A percentile compares a stretch with the other conserved stretches of the same genome.
phyloP scores from a whole-genome alignment of 192 early-diverging fungal species.

The Coemansia reversa region DNA sequence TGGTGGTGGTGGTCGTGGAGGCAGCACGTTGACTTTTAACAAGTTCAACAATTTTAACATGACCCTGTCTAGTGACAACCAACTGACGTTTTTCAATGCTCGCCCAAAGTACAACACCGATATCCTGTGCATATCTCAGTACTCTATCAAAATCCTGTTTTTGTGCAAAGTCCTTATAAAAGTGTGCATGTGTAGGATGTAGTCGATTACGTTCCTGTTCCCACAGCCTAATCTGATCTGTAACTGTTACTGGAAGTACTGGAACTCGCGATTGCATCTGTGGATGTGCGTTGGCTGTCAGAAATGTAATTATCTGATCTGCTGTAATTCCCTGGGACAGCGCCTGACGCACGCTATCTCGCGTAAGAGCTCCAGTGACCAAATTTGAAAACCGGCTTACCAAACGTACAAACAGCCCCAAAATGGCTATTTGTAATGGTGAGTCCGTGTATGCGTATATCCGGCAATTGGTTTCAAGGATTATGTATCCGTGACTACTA shows the following conservation, averaged over 20 bases:
- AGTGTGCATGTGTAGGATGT: conserved; percentile 54
- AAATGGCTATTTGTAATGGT: conserved; percentile 88
- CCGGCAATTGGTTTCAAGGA: conserved; percentile 93
- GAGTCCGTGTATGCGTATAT: conserved; percentile 96
- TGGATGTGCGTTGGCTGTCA: conserved; percentile 86
- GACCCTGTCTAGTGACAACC: conserved; percentile 73
- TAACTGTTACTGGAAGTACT: conserved; percentile 84
- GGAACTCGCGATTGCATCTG: conserved; percentile 84
- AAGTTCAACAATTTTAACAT: conserved; percentile 62
- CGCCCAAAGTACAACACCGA: conserved; percentile 77
- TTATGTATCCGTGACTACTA: conserved; percentile 75
- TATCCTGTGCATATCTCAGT: conserved; percentile 71
- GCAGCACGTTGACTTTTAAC: conserved; percentile 22
- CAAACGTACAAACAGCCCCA: conserved; percentile 85
- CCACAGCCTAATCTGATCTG: conserved; percentile 96
- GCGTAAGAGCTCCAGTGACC: conserved; percentile 82
- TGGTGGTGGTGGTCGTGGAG: not conserved
- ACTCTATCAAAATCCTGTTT: conserved; percentile 72
- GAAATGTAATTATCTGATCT: conserved; percentile 91
- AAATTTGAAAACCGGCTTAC: conserved; percentile 88
- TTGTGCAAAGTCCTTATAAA: conserved; percentile 77
- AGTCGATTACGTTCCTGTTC: conserved; percentile 91
- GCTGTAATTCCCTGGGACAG: conserved; percentile 87
- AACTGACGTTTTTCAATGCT: conserved; percentile 68
- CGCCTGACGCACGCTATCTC: conserved; percentile 83